A percentile compares a stretch with the other conserved stretches of the same genome.
Evolutionary conservation across 1,284 basidiomycete species (phyloP).

Genomic region (Ustilago shanxiensis): DNA sequence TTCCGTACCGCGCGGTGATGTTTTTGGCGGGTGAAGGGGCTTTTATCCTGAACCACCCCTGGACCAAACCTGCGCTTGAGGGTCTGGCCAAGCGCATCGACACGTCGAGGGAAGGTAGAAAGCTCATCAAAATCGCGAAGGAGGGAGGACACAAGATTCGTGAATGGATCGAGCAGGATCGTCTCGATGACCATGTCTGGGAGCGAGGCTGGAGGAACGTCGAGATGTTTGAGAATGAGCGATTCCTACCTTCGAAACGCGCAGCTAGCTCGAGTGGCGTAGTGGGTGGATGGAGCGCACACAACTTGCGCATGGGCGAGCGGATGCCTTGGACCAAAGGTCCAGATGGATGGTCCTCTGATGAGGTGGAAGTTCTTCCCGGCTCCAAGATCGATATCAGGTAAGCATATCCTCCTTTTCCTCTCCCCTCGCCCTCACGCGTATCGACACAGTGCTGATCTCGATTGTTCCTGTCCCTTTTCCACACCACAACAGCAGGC

Average conservation of each 20-base stretch:
- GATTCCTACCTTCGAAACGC: conserved; percentile 32
- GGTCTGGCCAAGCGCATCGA: conserved; percentile 46
- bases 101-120: conserved; percentile 40
- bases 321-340: conserved; percentile 65
- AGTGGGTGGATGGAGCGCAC: conserved; percentile 53
- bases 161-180: conserved; percentile 65
- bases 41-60: conserved; percentile 67
- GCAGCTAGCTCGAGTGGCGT: conserved; percentile 34
- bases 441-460: conserved; percentile 31
- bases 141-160: conserved; percentile 49
- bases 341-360: conserved; percentile 61
- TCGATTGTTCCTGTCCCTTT: conserved; percentile 2
- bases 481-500: conserved; percentile 45
- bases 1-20: conserved; percentile 63
- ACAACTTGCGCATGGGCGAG: conserved; percentile 52
- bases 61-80: conserved; percentile 63
- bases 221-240: conserved; percentile 67
- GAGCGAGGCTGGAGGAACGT: conserved; percentile 65
- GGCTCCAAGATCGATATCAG: conserved; percentile 54
- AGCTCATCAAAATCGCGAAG: conserved; percentile 40
- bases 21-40: conserved; percentile 66
- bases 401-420: conserved; percentile 30
- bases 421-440: background rate
- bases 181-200: conserved; percentile 65
- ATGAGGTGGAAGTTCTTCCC: conserved; percentile 52